A percentile compares a stretch with the other conserved stretches of the same genome.
These are phyloP conservation scores for Aspergillus persii DNA, from an alignment of 2,329 filamentous ascomycete genomes.

Conservation along the genomic window DNA sequence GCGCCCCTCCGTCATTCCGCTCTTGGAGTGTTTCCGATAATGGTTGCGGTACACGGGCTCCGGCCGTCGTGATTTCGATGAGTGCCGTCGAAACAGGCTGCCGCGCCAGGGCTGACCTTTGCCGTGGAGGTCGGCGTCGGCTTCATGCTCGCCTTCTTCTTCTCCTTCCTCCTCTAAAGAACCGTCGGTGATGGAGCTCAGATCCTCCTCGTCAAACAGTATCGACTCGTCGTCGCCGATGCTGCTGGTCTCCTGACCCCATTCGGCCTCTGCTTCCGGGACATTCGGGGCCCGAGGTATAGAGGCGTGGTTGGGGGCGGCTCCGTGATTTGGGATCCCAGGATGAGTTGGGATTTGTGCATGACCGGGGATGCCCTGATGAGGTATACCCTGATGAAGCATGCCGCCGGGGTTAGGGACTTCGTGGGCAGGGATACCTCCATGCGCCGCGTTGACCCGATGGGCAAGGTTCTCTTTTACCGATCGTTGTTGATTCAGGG, in stretches of 20 bases:
- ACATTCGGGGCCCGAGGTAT: constrained; percentile 2
- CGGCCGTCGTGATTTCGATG: constrained; percentile 17
- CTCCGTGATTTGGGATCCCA: background rate
- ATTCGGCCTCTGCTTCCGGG: constrained; percentile 14
- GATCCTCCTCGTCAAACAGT: constrained; percentile 25
- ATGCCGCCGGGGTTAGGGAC: too few species aligned
- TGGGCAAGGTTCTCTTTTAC: background rate
- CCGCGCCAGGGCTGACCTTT: constrained; percentile 15
- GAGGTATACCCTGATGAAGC: too few species aligned
- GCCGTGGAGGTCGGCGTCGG: constrained; percentile 7
- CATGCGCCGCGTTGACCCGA: background rate
- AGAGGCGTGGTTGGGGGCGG: background rate
- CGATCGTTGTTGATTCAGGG: background rate
- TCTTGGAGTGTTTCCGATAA: constrained; percentile 23
- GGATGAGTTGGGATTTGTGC: background rate
- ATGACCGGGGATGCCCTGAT: background rate
- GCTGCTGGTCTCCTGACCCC: constrained; percentile 20
- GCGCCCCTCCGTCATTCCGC: constrained; percentile 1
- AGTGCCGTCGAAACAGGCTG: constrained; percentile 19
- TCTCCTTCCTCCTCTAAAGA: constrained; percentile 17
- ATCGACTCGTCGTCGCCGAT: constrained; percentile 30
- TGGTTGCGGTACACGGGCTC: constrained; percentile 25
- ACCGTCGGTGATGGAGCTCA: constrained; percentile 29
- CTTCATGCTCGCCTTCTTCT: constrained; percentile 12
- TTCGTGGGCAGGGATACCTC: background rate